Evolutionary conservation across 495 filamentous ascomycete genomes (phyloP).

Genomic region (Astrothelium subdiscretum): DNA sequence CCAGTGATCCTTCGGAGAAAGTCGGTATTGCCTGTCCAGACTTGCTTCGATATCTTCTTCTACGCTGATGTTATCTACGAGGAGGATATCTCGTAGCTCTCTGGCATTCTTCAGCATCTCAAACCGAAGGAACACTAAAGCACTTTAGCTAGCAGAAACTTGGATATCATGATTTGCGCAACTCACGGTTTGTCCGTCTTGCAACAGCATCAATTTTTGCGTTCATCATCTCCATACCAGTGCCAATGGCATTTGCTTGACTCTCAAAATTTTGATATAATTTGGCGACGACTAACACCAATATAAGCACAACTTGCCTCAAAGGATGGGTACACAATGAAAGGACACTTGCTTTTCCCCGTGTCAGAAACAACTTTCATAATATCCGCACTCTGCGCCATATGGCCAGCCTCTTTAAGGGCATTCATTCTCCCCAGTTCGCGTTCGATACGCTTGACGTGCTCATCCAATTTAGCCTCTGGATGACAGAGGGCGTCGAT

Average conservation of each 20-base stretch:
- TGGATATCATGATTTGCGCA: no score
- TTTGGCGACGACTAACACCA: background rate
- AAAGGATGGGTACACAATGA: no score
- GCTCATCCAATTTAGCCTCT: background rate
- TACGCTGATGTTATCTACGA: no score
- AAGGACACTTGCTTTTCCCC: background rate
- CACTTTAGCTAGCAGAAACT: no score
- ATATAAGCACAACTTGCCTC: no score
- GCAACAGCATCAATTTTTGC: background rate
- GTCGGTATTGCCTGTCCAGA: background rate
- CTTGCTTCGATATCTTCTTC: background rate
- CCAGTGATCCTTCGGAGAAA: slow-evolving; percentile 5
- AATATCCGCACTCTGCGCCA: background rate
- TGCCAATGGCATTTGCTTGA: background rate
- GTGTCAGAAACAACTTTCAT: background rate
- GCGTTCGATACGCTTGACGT: background rate
- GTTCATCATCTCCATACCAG: slow-evolving; percentile 3
- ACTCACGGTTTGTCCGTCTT: background rate
- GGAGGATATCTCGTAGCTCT: background rate
- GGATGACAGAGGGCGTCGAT: background rate
- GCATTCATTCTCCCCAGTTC: background rate
- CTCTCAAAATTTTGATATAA: slow-evolving; percentile 3
- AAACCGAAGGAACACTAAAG: background rate
- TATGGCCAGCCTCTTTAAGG: background rate
- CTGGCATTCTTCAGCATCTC: slow-evolving; percentile 1